Evolutionary conservation across 805 yeast genomes (phyloP), one percentile per base, ranked within the genome.

Genomic region (Scheffersomyces ergatensis): DNA sequence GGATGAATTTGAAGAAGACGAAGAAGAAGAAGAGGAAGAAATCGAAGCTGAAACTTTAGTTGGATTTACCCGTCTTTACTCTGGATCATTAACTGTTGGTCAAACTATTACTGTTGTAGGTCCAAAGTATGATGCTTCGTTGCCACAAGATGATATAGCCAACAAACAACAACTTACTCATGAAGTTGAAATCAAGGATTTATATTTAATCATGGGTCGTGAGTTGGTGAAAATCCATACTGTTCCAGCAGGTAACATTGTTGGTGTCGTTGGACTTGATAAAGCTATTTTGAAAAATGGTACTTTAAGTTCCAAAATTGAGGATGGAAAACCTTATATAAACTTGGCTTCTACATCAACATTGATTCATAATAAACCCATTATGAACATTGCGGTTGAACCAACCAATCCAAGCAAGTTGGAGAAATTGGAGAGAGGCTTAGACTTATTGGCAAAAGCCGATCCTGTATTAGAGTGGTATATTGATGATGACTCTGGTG

Each of bases 211-310:
- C 40, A 93, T 93, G 98, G 99, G 99, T 15, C 73, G 92, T 48
- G 97, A 93, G 44, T 66, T 92, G 26, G 80, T 89, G 2, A 74
- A 90, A 2, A 70, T 93, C 47, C 76, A 83, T 33, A 74, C 74
- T 14, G 96, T 92, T 4, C 96, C 96, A 2, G 92, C 97, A 1
- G 99, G 99, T 24, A 89, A 86, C 50, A 89, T 93, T 45, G 95
- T 88, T 5, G 99, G 97, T 37, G 83, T 93, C 37, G 92, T 89
- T 27, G 98, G 99, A 0, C 71, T 93, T 16, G 96, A 85, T 2
- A 87, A 86, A 6, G 80, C 80, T 39, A 75, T 93, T 24, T 62
- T 92, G 50, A 93, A 93, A 58, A 87, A 83, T 55, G 99, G 96
- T 37, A 90, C 99, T 0, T 71, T 86, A 5, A 71, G 81, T 36